Percentiles rank a stretch among this genome's conserved stretches.
phyloP scores from a whole-genome alignment of 1,284 basidiomycete species.

The Hypsizygus ulmarius region DNA sequence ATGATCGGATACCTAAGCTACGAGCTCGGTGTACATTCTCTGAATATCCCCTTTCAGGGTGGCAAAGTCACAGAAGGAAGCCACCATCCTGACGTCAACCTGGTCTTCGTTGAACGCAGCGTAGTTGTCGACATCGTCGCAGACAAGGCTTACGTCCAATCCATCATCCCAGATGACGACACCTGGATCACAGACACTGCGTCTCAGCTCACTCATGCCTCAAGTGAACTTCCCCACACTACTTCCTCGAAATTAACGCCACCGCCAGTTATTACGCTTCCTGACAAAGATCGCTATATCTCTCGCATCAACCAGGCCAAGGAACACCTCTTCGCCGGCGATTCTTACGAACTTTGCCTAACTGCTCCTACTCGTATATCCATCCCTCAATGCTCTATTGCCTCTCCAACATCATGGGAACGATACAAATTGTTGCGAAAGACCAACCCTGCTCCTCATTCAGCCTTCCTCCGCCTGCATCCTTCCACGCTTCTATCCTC shows the following conservation, averaged over 20 bases:
- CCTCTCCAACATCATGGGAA: constrained; percentile 62
- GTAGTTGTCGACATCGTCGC: constrained; percentile 60
- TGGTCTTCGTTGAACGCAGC: constrained; percentile 74
- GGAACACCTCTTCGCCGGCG: constrained; percentile 77
- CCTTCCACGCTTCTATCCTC: constrained; percentile 72
- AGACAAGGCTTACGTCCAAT: constrained; percentile 57
- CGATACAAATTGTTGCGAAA: constrained; percentile 70
- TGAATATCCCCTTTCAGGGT: constrained; percentile 39
- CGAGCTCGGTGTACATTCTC: constrained; percentile 63
- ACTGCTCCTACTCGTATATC: constrained; percentile 73
- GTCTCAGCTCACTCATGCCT: constrained; percentile 24
- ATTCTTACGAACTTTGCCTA: constrained; percentile 96
- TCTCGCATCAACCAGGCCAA: constrained; percentile 73
- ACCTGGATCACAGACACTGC: constrained; percentile 52
- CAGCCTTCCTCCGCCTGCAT: constrained; percentile 76
- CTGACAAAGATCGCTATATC: constrained; percentile 64
- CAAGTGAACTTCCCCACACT: neutral
- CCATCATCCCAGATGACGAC: constrained; percentile 55
- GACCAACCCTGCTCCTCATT: constrained; percentile 90
- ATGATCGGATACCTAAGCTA: constrained; percentile 72
- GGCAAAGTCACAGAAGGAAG: constrained; percentile 13
- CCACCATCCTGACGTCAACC: constrained; percentile 65
- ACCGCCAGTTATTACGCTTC: constrained; percentile 42
- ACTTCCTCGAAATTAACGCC: constrained; percentile 19
- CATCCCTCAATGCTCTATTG: constrained; percentile 31